Evolutionary conservation across 177 flowering plant species (phyloP).

Genomic region (Vitis hybrid): DNA sequence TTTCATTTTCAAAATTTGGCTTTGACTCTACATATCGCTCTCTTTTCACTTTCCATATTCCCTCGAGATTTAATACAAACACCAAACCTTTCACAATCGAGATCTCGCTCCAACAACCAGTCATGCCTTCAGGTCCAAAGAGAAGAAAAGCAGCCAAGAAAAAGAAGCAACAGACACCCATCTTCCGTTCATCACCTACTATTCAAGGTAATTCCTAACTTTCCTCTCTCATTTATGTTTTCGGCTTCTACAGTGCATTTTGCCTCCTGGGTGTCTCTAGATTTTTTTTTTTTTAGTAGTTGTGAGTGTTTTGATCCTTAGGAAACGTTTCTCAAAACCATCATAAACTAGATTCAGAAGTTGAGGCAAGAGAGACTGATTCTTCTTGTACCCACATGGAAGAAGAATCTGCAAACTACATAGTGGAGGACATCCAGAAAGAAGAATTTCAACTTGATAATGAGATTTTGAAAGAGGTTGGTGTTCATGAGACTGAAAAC

Average conservation of each 20-base stretch:
- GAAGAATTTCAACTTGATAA: slow-evolving; percentile 10
- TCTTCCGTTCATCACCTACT: slow-evolving; percentile 13
- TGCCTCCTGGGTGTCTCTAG: no score
- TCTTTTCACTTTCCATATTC: not conserved
- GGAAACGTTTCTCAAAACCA: no score
- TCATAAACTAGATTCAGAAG: no score
- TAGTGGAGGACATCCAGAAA: slow-evolving; percentile 5
- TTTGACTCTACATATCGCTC: not conserved
- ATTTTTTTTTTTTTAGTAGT: no score
- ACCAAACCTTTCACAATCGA: not conserved
- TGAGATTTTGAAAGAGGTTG: slow-evolving; percentile 5
- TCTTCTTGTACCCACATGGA: slow-evolving; percentile 8
- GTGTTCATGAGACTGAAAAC: slow-evolving; percentile 1
- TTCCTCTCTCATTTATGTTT: no score
- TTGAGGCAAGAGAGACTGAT: no score
- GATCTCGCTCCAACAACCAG: slow-evolving; percentile 9
- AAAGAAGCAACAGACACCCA: not conserved
- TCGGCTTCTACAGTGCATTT: no score
- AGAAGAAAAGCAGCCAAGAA: not conserved
- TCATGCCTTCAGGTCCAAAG: slow-evolving; percentile 7
- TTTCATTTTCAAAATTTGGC: slow-evolving; percentile 7
- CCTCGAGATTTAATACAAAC: no score
- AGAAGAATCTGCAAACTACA: slow-evolving; percentile 17
- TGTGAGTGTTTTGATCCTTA: no score
- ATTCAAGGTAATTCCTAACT: slow-evolving; percentile 3